Percentiles rank a stretch among this genome's conserved stretches.
Conservation (phyloP, 1,139 yeast species). For the Saccharomyces hybrid region DNA sequence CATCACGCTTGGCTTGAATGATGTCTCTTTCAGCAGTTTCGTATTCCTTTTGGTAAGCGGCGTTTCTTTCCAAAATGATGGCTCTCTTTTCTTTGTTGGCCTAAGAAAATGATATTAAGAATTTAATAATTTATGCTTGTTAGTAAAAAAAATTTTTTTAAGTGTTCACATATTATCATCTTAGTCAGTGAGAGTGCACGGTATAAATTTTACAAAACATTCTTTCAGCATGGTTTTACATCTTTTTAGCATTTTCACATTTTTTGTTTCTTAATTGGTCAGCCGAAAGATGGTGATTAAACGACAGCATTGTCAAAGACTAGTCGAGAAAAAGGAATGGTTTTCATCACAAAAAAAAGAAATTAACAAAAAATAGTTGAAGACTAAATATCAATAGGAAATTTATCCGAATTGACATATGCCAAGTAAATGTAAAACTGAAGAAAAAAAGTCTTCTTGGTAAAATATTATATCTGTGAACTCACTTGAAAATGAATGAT, state of each 20-base stretch:
- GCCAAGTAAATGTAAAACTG: not conserved
- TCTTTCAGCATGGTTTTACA: not conserved
- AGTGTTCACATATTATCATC: not conserved
- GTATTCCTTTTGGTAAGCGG: slow-evolving; percentile 97
- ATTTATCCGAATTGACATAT: not conserved
- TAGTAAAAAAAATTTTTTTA: slow-evolving; percentile 13
- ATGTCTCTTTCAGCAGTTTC: slow-evolving; percentile 89
- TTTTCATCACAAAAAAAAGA: not conserved
- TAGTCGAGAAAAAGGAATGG: not conserved
- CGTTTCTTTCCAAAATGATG: slow-evolving; percentile 94
- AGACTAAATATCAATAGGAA: not conserved
- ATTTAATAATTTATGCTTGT: slow-evolving; percentile 15
- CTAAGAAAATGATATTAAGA: slow-evolving; percentile 34
- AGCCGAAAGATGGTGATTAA: slow-evolving; percentile 1
- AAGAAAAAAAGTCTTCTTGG: not conserved
- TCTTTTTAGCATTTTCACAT: not conserved
- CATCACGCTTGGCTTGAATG: slow-evolving; percentile 89
- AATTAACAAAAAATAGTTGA: not conserved
- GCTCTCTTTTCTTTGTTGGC: slow-evolving; percentile 88
- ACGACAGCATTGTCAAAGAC: slow-evolving; percentile 1
- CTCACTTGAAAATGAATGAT: slow-evolving; percentile 2
- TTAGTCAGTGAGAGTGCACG: too few relatives aligned
- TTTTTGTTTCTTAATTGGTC: not conserved
- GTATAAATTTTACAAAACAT: not conserved
- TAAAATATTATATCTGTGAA: not conserved